phyloP scores from a whole-genome alignment of 2,329 filamentous ascomycete genomes.

The Neophaeococcomyces mojaviensis region DNA sequence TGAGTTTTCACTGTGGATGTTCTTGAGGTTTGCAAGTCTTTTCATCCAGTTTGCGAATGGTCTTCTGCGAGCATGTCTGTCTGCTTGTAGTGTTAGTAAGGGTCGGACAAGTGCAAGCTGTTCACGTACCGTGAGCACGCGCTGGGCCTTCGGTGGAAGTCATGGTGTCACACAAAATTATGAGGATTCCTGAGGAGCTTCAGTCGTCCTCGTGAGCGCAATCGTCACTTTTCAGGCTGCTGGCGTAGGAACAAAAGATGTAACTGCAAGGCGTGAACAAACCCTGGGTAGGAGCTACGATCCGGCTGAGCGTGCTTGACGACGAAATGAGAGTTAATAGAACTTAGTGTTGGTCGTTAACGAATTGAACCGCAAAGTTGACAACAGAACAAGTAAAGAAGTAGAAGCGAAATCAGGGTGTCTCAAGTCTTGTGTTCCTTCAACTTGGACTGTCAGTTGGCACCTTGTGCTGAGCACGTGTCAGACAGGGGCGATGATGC shows the following conservation, averaged over 20 bases:
- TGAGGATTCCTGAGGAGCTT: neutral
- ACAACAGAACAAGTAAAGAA: neutral
- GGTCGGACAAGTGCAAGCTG: neutral
- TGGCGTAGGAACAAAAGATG: no score
- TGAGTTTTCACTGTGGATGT: conserved; percentile 52
- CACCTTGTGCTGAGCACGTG: neutral
- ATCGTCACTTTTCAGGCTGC: no score
- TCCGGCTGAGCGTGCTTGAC: no score
- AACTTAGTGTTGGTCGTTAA: no score
- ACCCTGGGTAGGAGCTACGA: no score
- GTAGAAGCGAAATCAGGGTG: neutral
- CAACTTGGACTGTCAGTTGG: neutral
- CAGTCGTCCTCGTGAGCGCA: neutral
- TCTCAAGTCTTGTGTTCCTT: neutral
- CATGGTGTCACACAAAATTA: conserved; percentile 9
- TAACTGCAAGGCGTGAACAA: no score
- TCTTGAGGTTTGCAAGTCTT: conserved; percentile 81
- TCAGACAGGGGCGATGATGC: neutral
- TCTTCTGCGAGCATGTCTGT: conserved; percentile 65
- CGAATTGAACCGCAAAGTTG: no score
- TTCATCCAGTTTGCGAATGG: conserved; percentile 94
- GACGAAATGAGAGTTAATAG: no score
- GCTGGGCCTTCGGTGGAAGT: conserved; percentile 20
- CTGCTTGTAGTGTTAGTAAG: conserved; percentile 36
- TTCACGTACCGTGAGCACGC: conserved; percentile 19